Percentiles rank a stretch among this genome's conserved stretches.
These are phyloP conservation scores for Acanthamoeba healyi DNA, from an alignment of 208 protist genomes.

Conservation along the genomic window DNA sequence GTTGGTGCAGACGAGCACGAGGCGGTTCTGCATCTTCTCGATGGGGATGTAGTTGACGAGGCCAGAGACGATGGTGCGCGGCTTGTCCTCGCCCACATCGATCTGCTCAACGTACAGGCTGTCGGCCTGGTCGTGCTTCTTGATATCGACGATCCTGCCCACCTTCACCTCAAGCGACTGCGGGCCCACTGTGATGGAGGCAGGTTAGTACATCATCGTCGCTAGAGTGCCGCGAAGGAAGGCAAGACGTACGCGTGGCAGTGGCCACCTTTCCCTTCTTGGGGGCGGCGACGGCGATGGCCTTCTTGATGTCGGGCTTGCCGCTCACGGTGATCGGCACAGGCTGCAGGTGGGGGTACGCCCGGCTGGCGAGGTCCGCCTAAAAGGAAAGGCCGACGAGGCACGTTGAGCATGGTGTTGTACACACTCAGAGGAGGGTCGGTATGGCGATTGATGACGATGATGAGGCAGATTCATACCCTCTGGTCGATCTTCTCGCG, in stretches of 20 bases:
- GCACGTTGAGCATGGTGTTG: no score
- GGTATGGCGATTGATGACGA: neutral
- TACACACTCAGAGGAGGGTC: conserved; percentile 58
- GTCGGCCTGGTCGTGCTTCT: conserved; percentile 78
- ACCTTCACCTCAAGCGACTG: conserved; percentile 75
- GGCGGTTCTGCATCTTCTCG: conserved; percentile 72
- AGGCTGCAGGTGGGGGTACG: conserved; percentile 18
- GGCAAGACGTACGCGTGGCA: neutral
- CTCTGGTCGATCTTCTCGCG: conserved; percentile 71
- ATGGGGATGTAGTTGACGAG: conserved; percentile 77
- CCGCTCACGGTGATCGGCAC: neutral
- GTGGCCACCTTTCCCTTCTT: conserved; percentile 59
- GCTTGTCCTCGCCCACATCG: conserved; percentile 77
- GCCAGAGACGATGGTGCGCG: conserved; percentile 81
- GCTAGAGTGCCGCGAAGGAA: neutral
- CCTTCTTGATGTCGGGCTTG: neutral
- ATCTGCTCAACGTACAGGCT: conserved; percentile 80
- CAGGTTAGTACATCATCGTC: neutral
- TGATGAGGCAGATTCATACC: neutral
- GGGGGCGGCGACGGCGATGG: neutral
- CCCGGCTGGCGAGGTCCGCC: conserved; percentile 28
- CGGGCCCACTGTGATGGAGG: conserved; percentile 17
- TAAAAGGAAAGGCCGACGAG: neutral
- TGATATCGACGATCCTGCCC: conserved; percentile 73
- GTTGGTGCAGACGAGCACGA: conserved; percentile 72